phyloP scores from a whole-genome alignment of 306 rosid genomes.

The Castanea sativa region DNA sequence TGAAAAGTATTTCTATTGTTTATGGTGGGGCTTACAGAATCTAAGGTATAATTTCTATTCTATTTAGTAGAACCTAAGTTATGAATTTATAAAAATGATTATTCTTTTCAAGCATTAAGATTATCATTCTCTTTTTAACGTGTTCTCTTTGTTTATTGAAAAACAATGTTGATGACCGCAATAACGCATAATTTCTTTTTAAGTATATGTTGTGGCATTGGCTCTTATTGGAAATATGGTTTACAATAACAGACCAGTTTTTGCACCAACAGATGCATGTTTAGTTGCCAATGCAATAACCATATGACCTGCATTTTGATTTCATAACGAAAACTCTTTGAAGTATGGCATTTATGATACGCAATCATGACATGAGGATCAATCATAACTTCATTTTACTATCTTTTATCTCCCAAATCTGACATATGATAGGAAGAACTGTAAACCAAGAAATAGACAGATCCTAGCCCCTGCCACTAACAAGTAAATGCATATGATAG shows the following conservation, averaged over 20 bases:
- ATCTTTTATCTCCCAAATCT: neutral
- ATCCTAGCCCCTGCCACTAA: neutral
- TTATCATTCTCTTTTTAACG: neutral
- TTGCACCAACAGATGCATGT: neutral
- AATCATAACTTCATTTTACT: neutral
- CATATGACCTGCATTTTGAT: neutral
- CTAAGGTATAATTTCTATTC: constrained; percentile 58
- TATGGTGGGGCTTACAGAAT: constrained; percentile 99
- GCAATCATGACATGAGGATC: neutral
- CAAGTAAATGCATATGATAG: neutral
- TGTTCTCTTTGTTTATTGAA: too few relatives aligned
- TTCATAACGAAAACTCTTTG: neutral
- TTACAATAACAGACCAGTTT: neutral
- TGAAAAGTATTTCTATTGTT: constrained; percentile 74
- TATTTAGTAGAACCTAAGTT: neutral
- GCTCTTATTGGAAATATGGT: neutral
- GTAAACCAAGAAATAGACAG: neutral
- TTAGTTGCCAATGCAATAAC: neutral
- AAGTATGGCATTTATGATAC: neutral
- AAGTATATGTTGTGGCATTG: neutral
- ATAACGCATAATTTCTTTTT: neutral
- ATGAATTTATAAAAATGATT: constrained; percentile 25
- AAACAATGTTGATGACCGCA: too few relatives aligned
- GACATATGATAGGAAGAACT: neutral
- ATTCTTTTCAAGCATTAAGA: constrained; percentile 1